phyloP scores from a whole-genome alignment of 2,329 filamentous ascomycete genomes.

The Fragosphaeria purpurea region DNA sequence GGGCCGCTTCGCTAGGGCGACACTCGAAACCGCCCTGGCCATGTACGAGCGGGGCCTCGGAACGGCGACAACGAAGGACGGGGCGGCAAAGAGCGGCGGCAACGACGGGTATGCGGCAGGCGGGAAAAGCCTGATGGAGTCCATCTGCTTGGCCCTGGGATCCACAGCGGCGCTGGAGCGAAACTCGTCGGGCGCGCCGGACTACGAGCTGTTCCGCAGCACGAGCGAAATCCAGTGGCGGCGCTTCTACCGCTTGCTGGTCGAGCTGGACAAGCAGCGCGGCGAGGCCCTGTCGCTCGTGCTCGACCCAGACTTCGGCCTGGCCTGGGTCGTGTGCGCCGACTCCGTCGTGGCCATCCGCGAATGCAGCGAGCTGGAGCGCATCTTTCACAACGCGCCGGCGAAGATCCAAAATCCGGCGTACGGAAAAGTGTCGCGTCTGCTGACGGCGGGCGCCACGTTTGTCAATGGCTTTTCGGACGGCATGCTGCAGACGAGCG shows the following conservation, averaged over 20 bases:
- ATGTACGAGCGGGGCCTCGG: conserved; percentile 65
- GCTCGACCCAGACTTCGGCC: conserved; percentile 58
- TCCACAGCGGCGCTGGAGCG: conserved; percentile 57
- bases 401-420: conserved; percentile 27
- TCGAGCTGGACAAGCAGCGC: conserved; percentile 77
- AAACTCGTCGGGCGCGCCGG: conserved; percentile 52
- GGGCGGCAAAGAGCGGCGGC: not conserved
- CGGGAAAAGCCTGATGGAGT: conserved; percentile 57
- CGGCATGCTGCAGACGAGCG: conserved; percentile 57
- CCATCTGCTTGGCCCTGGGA: conserved; percentile 62
- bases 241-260: conserved; percentile 74
- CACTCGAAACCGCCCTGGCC: conserved; percentile 70
- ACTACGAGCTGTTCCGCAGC: conserved; percentile 64
- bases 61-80: conserved; percentile 16
- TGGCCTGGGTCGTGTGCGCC: conserved; percentile 77
- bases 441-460: conserved; percentile 58
- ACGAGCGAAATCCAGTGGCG: conserved; percentile 80
- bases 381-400: conserved; percentile 58
- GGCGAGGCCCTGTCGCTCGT: conserved; percentile 72
- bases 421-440: conserved; percentile 44
- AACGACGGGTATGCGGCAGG: conserved; percentile 22
- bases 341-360: conserved; percentile 73
- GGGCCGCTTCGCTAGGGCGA: conserved; percentile 68
- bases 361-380: conserved; percentile 68
- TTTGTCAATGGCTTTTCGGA: conserved; percentile 64